Percentiles rank a stretch among this genome's conserved stretches.
Conservation (phyloP, 805 yeast genomes). For the Candida rishiriensis region DNA sequence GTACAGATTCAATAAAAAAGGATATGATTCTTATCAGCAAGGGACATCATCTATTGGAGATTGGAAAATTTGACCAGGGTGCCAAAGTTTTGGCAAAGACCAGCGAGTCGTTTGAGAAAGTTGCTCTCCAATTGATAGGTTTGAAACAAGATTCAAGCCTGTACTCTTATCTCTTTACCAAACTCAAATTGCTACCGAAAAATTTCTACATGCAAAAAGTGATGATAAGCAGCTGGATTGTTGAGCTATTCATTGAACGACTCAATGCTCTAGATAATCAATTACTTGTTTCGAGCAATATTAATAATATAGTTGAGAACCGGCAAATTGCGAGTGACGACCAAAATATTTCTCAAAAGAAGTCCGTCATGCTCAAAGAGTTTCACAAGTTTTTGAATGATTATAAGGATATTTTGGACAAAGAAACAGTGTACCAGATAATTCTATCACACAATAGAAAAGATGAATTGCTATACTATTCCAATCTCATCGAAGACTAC, state of each 20-base stretch:
- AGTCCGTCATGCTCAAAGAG: conserved; percentile 28
- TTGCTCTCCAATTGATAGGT: conserved; percentile 54
- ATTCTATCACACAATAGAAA: conserved; percentile 62
- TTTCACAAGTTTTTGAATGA: conserved; percentile 47
- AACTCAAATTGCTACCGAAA: conserved; percentile 33
- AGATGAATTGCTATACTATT: conserved; percentile 60
- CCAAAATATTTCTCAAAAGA: conserved; percentile 23
- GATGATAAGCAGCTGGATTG: conserved; percentile 61
- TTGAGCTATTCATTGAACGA: conserved; percentile 50
- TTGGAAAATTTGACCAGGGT: conserved; percentile 31
- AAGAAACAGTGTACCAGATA: conserved; percentile 65
- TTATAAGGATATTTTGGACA: conserved; percentile 51
- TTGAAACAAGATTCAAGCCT: conserved; percentile 38
- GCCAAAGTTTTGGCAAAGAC: conserved; percentile 61
- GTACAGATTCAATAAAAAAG: conserved; percentile 33
- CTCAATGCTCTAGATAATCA: conserved; percentile 38
- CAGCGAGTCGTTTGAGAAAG: conserved; percentile 62
- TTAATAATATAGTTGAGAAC: conserved; percentile 5
- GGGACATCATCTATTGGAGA: conserved; percentile 44
- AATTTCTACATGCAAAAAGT: conserved; percentile 39
- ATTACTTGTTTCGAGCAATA: conserved; percentile 2
- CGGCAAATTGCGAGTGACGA: conserved; percentile 5
- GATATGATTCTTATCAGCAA: conserved; percentile 50
- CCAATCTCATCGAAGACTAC: conserved; percentile 63
- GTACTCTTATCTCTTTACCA: conserved; percentile 40